Evolutionary conservation across 495 filamentous ascomycete species (phyloP).

Genomic region (Xylaria palmicola): DNA sequence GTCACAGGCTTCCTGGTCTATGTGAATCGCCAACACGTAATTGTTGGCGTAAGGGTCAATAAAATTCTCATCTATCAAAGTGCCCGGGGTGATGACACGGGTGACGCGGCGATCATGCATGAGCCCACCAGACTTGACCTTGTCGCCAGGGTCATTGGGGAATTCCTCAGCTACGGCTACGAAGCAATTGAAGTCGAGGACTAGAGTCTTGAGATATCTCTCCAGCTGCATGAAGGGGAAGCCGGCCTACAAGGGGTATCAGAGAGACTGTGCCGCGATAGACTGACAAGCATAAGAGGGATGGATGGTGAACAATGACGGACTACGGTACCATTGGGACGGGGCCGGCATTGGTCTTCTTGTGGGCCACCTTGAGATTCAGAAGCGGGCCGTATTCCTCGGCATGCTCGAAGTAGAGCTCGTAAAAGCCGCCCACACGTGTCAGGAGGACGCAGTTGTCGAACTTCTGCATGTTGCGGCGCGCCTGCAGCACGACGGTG

Average conservation of each 20-base stretch:
- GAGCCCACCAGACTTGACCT: slow-evolving; percentile 68
- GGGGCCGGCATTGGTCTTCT: slow-evolving; percentile 68
- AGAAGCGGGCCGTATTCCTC: slow-evolving; percentile 82
- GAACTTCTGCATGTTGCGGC: slow-evolving; percentile 86
- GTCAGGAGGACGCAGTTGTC: slow-evolving; percentile 86
- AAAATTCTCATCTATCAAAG: slow-evolving; percentile 95
- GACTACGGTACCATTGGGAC: slow-evolving; percentile 70
- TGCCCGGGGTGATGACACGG: slow-evolving; percentile 89
- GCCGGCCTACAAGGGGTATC: slow-evolving; percentile 58
- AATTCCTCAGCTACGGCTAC: slow-evolving; percentile 96
- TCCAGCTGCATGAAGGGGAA: slow-evolving; percentile 93
- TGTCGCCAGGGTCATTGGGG: slow-evolving; percentile 62
- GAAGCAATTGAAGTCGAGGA: slow-evolving; percentile 83
- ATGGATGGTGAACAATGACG: slow-evolving; percentile 8
- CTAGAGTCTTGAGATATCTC: slow-evolving; percentile 85
- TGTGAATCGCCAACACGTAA: slow-evolving; percentile 77
- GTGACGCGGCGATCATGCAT: slow-evolving; percentile 81
- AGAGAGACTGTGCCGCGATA: slow-evolving; percentile 11
- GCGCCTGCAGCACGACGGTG: slow-evolving; percentile 83
- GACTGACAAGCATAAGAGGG: not conserved
- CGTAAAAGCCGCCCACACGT: slow-evolving; percentile 91
- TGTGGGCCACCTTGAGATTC: slow-evolving; percentile 83
- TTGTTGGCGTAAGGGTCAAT: slow-evolving; percentile 91
- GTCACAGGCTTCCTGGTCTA: slow-evolving; percentile 20
- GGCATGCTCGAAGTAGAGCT: slow-evolving; percentile 94